Evolutionary conservation across 495 filamentous ascomycete species (phyloP), one percentile per base, ranked within the genome.

Genomic region (Xylaria nigripes): DNA sequence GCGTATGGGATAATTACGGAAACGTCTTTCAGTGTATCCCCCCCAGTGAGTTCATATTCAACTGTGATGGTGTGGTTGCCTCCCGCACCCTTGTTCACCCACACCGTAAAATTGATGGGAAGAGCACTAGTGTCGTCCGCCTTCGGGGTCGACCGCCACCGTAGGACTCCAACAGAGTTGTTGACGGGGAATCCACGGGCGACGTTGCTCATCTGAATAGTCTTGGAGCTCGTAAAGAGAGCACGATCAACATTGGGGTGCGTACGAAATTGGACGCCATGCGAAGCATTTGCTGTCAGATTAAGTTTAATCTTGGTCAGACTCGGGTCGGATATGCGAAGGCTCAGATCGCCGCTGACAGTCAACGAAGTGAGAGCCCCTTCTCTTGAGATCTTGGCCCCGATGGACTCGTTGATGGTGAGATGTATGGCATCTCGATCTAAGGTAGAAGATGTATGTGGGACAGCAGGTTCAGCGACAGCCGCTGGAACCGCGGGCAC

Each of bases 201-300:
- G 10, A 76, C 75, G 60, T 96, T 92, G 65, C 86, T 86, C 58
- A 95, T 79, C 68, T 96, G 92, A 52, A 97, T 90, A 18, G 72
- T 74, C 55, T 85, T 90, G 54, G 79, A 79, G 63, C 74, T 85
- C 60, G 82, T 87, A 73, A 96, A 97, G 12, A 85, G 74, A 32
- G 77, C 76, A 64, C 86, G 90, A 72, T 97, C 92, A 40, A 96
- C 92, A 68, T 97, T 96, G 40, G 92, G 92, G 63, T 96, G 92
- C 13, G 91, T 92, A 46, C 86, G 83, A 73, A 95, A 92, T 65
- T 95, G 90, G 19, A 84, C 89, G 48, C 86, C 86, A 57, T 86
- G 82, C 21, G 81, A 86, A 6, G 88, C 74, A 47, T 83, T 83
- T 18, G 89, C 82, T 41, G 78, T 72, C 38, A 96, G 79, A 57